Evolutionary conservation across 768 basidiomycete genomes (phyloP), one percentile per base, ranked within the genome.

Genomic region (Boletellus emodensis): DNA sequence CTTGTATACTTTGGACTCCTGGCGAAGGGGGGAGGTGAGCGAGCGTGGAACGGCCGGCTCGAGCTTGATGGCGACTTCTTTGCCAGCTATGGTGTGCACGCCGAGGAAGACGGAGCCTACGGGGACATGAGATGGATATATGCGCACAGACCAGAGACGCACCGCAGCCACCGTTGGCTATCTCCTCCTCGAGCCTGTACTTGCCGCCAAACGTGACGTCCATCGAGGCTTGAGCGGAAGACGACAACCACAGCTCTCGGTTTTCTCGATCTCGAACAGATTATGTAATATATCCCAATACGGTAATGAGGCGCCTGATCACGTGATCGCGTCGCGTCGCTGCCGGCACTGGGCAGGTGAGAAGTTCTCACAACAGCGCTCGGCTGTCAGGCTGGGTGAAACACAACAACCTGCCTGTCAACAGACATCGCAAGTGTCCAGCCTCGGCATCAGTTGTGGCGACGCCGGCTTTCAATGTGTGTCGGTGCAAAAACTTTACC

Each of bases 1-100:
- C 72, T 91, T 92, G 79, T 94, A 94, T 36, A 94, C 90, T 70
- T 89, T 91, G 37, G 85, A 85, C 65, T 94, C 92, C 61, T 92
- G 90, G 66, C 87, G 84, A 57, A 94, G 78, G 3, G 89, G 89
- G 42, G 84, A 85, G 47, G 76, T 67, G 51, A 59, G 57, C 7
- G 69, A 60, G 60, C 66, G 48, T 1, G 75, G 66, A 22, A 75
- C 63, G 15, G 81, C 85, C 18, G 85, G 84, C 67, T 90, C 87
- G 18, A 90, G 72, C 64, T 90, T 90, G 64, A 90, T 90, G 49
- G 87, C 87, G 36, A 90, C 87, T 62, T 87, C 85, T 56, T 90
- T 90, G 54, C 87, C 87, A 12, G 87, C 87, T 49, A 89, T 71
- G 44, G 84, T 87, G 68, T 90, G 87, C 8, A 87, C 84, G 33